Evolutionary conservation across 345 rosid genomes (phyloP), one percentile per base, ranked within the genome.

Genomic region (Eucalyptus guilfoylei): DNA sequence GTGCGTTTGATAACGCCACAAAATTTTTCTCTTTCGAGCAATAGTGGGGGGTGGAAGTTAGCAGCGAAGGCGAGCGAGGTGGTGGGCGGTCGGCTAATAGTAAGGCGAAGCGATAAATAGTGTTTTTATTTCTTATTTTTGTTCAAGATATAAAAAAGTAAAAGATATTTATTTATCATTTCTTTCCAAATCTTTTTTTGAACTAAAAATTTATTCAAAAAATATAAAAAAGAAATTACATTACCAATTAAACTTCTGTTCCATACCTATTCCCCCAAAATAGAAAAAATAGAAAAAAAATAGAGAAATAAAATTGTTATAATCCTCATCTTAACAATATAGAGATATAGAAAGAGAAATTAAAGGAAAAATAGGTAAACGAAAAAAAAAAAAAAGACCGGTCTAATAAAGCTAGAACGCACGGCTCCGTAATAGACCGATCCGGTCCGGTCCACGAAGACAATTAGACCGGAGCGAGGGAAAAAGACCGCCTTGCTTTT

Each of bases 221-320:
- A 52, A 19, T 3, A 19, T 10, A 19, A 52, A 50, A 21, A 52
- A 7, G 2, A 19, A 52, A 52, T 52, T 19, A 52, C 1, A 52
- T 19, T 19, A 52, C 5, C 24, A 52, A 8, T 0, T 52, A 8
- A 0, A 52, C 0, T 19, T 19, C 0, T 52, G 2, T 0, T 19
- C 24, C 2, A 52, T 0, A 52, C 0, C 10, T 52, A 52, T 52
- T 52, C 5, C 10, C n/a, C 0, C 9, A 17, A 50, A 50, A 16
- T 50, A 50, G 21, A 6, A 50, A 50, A 16, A 49, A 15, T 37
- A 37, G 3, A 49, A 49, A 47, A 11, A 48, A 48, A 16, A 2
- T 7, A 17, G 10, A 52, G 5, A 19, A 52, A 52, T 52, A 7
- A 0, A 52, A 7, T 52, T 0, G 10, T 52, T 52, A 19, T 1